phyloP scores from a whole-genome alignment of 2,329 filamentous ascomycete species.

The Geosmithia flava region DNA sequence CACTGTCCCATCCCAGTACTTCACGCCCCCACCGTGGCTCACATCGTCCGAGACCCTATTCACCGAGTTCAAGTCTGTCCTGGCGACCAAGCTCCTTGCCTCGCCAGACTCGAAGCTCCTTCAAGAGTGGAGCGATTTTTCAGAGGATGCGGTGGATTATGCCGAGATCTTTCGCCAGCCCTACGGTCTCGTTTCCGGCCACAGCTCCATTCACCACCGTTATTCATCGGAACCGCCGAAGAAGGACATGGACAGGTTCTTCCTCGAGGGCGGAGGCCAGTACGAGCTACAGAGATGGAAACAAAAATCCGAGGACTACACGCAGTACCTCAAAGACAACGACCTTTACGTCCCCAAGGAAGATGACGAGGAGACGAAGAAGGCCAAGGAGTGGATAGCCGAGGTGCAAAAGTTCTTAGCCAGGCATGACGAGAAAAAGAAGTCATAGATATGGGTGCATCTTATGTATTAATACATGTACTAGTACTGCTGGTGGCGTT shows the following conservation, averaged over 20 bases:
- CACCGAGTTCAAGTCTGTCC: constrained; percentile 3
- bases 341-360: neutral
- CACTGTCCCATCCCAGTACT: constrained; percentile 2
- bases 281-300: neutral
- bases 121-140: neutral
- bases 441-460: neutral
- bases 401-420: neutral
- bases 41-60: constrained; percentile 4
- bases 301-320: neutral
- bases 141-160: neutral
- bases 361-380: neutral
- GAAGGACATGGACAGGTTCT: neutral
- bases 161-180: neutral
- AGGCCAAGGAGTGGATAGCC: neutral
- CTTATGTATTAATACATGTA: too few relatives aligned
- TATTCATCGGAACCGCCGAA: neutral
- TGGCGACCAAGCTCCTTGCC: neutral
- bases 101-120: neutral
- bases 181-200: neutral
- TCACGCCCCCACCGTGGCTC: constrained; percentile 4
- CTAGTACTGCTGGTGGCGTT: too few relatives aligned
- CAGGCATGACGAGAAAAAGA: neutral
- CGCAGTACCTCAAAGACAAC: neutral
- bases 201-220: neutral
- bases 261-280: neutral